Evolutionary conservation across 148 eudicot genomes (phyloP), one percentile per base, ranked within the genome.

Genomic region (Vaccinium corymbosum): DNA sequence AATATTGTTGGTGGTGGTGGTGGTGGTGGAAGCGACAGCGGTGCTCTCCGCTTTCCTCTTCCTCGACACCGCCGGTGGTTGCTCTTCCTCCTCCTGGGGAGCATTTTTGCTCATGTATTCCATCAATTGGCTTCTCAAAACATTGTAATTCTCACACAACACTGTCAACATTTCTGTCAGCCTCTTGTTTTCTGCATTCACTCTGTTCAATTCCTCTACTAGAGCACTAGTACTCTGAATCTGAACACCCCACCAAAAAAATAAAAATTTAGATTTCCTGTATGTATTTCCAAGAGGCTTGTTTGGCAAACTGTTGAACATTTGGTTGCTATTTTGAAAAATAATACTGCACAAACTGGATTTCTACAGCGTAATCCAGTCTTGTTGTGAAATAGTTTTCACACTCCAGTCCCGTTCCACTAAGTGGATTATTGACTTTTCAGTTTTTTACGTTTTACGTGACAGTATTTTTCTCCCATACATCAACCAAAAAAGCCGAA

Each of bases 161-260:
- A 89, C 91, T 9, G 95, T 91, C 48, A 95, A 76, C 93, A 89
- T 91, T 82, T 94, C 93, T 4, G 96, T 89, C 57, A 97, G 87
- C 91, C 85, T 92, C 95, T 93, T 94, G 91, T 97, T 97, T 71
- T 97, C 99, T 5, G 89, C 91, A 11, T 87, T 95, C 85, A 94
- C 94, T 62, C 93, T 86, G 5, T 89, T 93, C 85, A 97, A 78
- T 81, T 97, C 98, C 84, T 92, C 96, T 29, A 90, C 76, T 59
- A 95, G 86, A 52, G 87, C 91, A 49, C 83, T 88, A 6, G 81
- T 86, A 25, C 17, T 68, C 90, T 95, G 89, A 62, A 56, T 57
- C 91, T 95, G 89, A 52, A 56, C 80, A 52, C 15, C 61, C 17
- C 19, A 32, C 38, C 38, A 71, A 53, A 50, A 25, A 56, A 17